Percentiles rank a stretch among this genome's conserved stretches.
Conservation (phyloP, 129 eudicot genomes). For the Oenanthe sinensis region DNA sequence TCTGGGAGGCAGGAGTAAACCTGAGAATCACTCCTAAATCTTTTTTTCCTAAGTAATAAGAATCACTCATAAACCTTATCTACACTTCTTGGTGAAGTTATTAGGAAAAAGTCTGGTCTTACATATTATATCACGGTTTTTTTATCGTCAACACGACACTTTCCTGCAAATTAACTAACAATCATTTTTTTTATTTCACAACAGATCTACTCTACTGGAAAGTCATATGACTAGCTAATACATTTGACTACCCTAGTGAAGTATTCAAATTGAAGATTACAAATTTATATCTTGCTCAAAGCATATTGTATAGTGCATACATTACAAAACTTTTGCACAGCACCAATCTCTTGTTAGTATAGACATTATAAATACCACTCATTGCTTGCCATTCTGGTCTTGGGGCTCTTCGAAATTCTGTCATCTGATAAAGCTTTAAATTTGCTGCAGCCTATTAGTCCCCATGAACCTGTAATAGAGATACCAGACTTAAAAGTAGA, state of each 20-base stretch:
- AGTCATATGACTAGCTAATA: constrained; percentile 15
- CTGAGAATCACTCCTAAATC: background rate
- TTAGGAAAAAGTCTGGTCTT: background rate
- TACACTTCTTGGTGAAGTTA: background rate
- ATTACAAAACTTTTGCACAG: constrained; percentile 29
- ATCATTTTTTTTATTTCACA: constrained; percentile 9
- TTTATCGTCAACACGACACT: background rate
- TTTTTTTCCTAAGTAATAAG: no score
- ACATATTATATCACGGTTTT: background rate
- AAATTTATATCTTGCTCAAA: constrained; percentile 18
- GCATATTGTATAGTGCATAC: constrained; percentile 20
- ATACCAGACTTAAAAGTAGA: background rate
- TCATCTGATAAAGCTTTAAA: constrained; percentile 6
- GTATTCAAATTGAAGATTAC: constrained; percentile 13
- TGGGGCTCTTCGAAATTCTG: constrained; percentile 13
- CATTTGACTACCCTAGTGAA: constrained; percentile 15
- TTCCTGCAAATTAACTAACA: constrained; percentile 15
- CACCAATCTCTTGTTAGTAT: constrained; percentile 15
- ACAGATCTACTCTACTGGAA: constrained; percentile 6
- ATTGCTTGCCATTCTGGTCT: constrained; percentile 2
- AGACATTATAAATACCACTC: constrained; percentile 11
- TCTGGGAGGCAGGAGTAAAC: background rate
- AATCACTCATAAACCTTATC: background rate
- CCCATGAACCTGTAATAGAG: background rate
- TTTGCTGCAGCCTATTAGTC: background rate